A percentile compares a stretch with the other conserved stretches of the same genome.
Evolutionary conservation across 2,329 filamentous ascomycete species (phyloP).

Genomic region (Trichophyton equinum): DNA sequence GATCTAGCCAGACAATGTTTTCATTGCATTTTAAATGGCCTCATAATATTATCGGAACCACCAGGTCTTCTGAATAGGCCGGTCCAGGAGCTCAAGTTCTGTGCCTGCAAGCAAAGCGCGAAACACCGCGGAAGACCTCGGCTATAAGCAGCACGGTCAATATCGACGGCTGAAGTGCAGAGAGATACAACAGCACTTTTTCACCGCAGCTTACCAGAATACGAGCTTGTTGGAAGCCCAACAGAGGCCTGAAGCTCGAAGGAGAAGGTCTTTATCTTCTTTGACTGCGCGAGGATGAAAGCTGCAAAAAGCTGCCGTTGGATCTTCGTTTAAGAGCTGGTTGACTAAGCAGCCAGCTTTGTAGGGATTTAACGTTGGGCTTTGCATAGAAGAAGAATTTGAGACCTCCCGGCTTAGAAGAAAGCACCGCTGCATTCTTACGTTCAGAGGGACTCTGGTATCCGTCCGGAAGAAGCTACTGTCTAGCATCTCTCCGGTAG

Average conservation of each 20-base stretch:
- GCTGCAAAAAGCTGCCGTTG: too few relatives aligned
- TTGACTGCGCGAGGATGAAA: neutral
- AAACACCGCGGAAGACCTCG: neutral
- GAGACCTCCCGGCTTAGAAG: neutral
- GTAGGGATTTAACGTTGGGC: neutral
- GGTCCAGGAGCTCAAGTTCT: neutral
- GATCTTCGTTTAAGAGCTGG: neutral
- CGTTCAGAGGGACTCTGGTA: neutral
- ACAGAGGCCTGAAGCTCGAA: neutral
- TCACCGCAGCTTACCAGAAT: neutral
- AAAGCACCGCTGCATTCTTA: neutral
- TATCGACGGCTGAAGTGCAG: neutral
- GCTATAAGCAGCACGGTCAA: neutral
- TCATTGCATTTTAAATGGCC: neutral
- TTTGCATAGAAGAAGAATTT: neutral
- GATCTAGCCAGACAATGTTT: neutral
- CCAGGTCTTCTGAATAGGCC: neutral
- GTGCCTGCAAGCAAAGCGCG: neutral
- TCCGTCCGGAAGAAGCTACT: neutral
- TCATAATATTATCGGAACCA: neutral
- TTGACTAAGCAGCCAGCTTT: neutral
- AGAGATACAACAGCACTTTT: neutral
- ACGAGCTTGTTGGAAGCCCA: neutral
- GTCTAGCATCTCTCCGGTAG: neutral
- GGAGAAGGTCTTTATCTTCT: neutral